Evolutionary conservation across 495 filamentous ascomycete species (phyloP), one percentile per base, ranked within the genome.

Genomic region (Thozetella sp.): DNA sequence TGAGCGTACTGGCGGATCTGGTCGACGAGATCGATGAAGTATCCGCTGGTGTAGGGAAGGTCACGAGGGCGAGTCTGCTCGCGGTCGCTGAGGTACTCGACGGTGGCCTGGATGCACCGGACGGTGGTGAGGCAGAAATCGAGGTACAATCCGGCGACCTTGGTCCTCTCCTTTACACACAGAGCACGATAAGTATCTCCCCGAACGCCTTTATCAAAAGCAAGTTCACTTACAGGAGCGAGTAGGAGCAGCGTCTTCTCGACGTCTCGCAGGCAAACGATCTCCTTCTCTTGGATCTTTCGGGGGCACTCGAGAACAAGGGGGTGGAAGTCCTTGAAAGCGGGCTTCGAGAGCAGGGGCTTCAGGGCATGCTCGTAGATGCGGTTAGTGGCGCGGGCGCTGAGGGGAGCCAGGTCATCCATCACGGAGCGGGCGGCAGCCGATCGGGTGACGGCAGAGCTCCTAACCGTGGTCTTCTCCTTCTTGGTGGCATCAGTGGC

Each of bases 11-110:
- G 84, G 66, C 85, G 84, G 56, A 91, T 89, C 85, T 97, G 92
- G 64, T 91, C 90, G 67, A 93, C 83, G 56, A 97, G 88, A 79
- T 98, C 94, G 69, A 97, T 86, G 67, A 97, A 97, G 79, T 98
- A 98, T 61, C 87, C 88, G 81, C 88, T 90, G 83, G 85, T 92
- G 78, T 97, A 98, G 30, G 91, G 92, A 57, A 87, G 86, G 71
- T 98, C 94, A 70, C 85, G 75, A 45, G 91, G 89, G 62, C 90
- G 84, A 48, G 87, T 89, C 69, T 90, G 87, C 71, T 98, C 94
- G 61, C 85, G 85, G 65, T 92, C 91, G 77, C 83, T 87, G 19
- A 97, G 79, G 71, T 86, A 85, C 66, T 90, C 86, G 68, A 92
- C 89, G 13, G 92, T 92, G 25, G 90, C 87, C 72, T 93, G 89